Evolutionary conservation across 106 monocot species (phyloP), one percentile per base, ranked within the genome.

Genomic region (Acanthochlamys bracteata): DNA sequence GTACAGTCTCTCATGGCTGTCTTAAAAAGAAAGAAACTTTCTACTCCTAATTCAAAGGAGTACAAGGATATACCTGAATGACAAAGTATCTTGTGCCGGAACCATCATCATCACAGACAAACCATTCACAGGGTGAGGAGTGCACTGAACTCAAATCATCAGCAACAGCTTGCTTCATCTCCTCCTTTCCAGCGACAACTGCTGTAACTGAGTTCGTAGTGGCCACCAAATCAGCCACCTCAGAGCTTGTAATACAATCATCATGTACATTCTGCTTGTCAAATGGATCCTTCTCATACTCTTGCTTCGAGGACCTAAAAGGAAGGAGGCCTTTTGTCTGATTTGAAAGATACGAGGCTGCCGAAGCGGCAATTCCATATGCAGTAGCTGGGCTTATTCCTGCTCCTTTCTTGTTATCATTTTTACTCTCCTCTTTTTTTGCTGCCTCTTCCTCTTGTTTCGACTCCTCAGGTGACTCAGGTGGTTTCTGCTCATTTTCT

Each of bases 191-290:
- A 23, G 89, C 76, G 54, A 94, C 86, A 20, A 94, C 75, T 7
- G 94, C 81, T 15, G 94, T 94, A 21, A 89, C 81, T 0, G 94
- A 90, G 63, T 74, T 82, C 8, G 93, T 84, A 1, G 86, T 84
- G 43, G 83, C 86, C 41, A 88, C 69, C 59, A 88, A 84, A 11
- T 88, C 82, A 9, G 81, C 81, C 62, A 77, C 73, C 7, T 79
- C 75, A 7, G 76, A 55, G 39, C 41, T 42, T 3, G 20, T 16
- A 55, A 23, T 63, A 0, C 7, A 7, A 7, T 0, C 21, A 4
- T 42, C 66, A 9, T 71, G 55, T 39, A 40, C 25, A 10, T 24
- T 25, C 6, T 7, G 53, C 14, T 23, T 25, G 39, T 46, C 42
- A 3, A 54, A 16, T 39, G 61, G 26, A 23, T 64, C 41, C 9